Base-by-base conservation (phyloP, 176 grass and related monocot species). In the Carex parvula region DNA sequence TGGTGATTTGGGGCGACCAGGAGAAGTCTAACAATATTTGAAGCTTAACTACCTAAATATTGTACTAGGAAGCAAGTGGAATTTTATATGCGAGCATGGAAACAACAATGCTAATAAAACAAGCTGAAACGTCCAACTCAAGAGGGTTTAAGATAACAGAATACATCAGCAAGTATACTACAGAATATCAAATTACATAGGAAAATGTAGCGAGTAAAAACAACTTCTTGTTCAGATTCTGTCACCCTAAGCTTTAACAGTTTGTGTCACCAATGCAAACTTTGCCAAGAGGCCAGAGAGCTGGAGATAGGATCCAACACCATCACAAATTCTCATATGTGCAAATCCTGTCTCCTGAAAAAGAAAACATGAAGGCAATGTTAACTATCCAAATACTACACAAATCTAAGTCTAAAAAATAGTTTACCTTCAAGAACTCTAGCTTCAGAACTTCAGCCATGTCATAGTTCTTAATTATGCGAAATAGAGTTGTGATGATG, bases 271-370 rank as follows among this genome's bases (percentile, higher is more conserved):
- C 80, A 92, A 77, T 2, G 93, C 84, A 87, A 88, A 91, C 85
- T 99, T 99, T 0, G 96, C 96, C 84, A 95, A 85, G 39, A 99
- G 93, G 44, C 93, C 96, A 44, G 89, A 99, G 78, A 99, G 88
- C 85, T 95, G 96, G 79, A 98, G 96, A 70, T 89, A 90, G 18
- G 96, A 95, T 21, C 93, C 93, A 30, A 99, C 96, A 63, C 93
- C 96, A 89, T 99, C 97, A 60, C 93, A 99, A 69, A 94, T 99
- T 91, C 91, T 94, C 97, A 95, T 99, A 87, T 94, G 97, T 0
- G 91, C 97, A 92, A 99, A 99, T 92, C 93, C 91, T 0, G 91
- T 93, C 87, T 94, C 93, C 96, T 99, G 84, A 37, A 77, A 24
- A 55, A 83, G 11, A 70, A 70, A 81, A 53, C 9, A 53, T 11